Evolutionary conservation across 2,329 filamentous ascomycete genomes (phyloP).

Genomic region (Dactylellina leptospora): DNA sequence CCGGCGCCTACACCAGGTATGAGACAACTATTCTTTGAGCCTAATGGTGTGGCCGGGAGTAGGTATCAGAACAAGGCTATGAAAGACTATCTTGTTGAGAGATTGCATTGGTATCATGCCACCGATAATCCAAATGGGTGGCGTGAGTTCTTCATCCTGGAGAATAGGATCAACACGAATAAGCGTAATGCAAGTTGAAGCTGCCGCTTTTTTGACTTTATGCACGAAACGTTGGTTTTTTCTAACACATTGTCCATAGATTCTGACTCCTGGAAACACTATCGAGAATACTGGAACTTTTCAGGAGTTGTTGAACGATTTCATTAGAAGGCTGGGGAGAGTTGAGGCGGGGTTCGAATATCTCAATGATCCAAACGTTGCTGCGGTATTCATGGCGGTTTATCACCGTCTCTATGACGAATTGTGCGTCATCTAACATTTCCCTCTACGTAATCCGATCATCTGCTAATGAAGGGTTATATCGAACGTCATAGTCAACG

Average conservation of each 20-base stretch:
- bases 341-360: constrained; percentile 10
- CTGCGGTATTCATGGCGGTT: constrained; percentile 7
- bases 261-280: constrained; percentile 8
- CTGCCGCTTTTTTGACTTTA: too few relatives aligned
- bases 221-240: too few relatives aligned
- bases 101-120: constrained; percentile 11
- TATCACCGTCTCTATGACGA: background rate
- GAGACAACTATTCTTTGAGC: constrained; percentile 5
- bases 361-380: constrained; percentile 2
- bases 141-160: constrained; percentile 13
- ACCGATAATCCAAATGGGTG: constrained; percentile 3
- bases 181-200: constrained; percentile 6
- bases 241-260: too few relatives aligned
- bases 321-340: constrained; percentile 2
- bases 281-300: constrained; percentile 18
- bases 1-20: background rate
- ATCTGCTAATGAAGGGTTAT: too few relatives aligned
- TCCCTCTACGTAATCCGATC: too few relatives aligned
- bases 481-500: background rate
- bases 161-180: constrained; percentile 14
- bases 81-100: constrained; percentile 4
- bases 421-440: constrained; percentile 1
- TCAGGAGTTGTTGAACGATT: constrained; percentile 1
- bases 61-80: background rate
- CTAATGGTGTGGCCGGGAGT: background rate